Conservation (phyloP, 2,329 filamentous ascomycete genomes). For the Blastomyces silverae region DNA sequence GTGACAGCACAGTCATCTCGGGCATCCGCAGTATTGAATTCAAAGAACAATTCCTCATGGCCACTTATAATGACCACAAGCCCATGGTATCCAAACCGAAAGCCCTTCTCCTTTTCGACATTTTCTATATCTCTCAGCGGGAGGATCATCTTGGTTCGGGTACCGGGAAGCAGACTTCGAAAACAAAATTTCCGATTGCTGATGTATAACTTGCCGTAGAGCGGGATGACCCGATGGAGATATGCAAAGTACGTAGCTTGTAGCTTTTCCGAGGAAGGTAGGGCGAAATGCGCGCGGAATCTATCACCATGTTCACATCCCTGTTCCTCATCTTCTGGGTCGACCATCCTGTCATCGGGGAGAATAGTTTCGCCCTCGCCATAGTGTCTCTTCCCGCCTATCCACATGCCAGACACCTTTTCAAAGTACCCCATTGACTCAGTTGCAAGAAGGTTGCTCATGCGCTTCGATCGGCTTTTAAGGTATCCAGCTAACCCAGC, state of each 20-base stretch:
- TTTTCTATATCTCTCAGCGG: slow-evolving; percentile 89
- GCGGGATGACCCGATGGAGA: slow-evolving; percentile 77
- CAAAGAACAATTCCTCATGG: slow-evolving; percentile 94
- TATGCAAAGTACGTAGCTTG: slow-evolving; percentile 89
- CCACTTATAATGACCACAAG: slow-evolving; percentile 88
- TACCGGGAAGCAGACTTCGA: slow-evolving; percentile 80
- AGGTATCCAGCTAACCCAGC: slow-evolving; percentile 77
- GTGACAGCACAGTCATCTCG: slow-evolving; percentile 87
- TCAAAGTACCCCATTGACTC: slow-evolving; percentile 96
- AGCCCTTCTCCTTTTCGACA: slow-evolving; percentile 89
- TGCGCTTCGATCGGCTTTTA: slow-evolving; percentile 67
- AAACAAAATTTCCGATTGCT: slow-evolving; percentile 86
- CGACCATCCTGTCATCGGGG: slow-evolving; percentile 57
- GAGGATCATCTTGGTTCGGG: slow-evolving; percentile 84
- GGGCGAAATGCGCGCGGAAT: slow-evolving; percentile 82
- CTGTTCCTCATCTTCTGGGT: slow-evolving; percentile 52
- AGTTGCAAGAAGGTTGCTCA: slow-evolving; percentile 74
- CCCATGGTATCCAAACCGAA: slow-evolving; percentile 82
- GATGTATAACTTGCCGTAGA: slow-evolving; percentile 96
- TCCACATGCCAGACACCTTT: slow-evolving; percentile 96
- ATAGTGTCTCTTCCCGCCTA: slow-evolving; percentile 84
- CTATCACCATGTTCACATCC: slow-evolving; percentile 53
- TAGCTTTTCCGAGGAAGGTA: slow-evolving; percentile 75
- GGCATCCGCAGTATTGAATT: slow-evolving; percentile 69
- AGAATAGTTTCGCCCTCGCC: slow-evolving; percentile 61